Conservation (phyloP, 2,329 filamentous ascomycete genomes). For the Penicillium sp. region DNA sequence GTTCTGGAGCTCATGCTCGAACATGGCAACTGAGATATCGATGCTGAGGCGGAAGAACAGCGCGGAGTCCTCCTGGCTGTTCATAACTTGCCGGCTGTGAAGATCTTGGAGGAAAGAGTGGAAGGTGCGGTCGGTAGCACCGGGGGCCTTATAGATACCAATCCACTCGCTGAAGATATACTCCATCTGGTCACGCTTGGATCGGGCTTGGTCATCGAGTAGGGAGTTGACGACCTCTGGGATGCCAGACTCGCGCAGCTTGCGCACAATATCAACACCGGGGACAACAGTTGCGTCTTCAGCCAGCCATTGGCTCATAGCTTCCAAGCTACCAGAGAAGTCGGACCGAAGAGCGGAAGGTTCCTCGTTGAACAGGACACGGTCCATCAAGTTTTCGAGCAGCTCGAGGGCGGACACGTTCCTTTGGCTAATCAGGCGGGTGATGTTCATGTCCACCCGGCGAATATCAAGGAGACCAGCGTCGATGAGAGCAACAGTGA, state of each 20-base stretch:
- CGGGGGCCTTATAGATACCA: slow-evolving; percentile 74
- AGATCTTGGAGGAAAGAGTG: slow-evolving; percentile 82
- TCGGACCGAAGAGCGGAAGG: slow-evolving; percentile 80
- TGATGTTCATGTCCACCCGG: slow-evolving; percentile 70
- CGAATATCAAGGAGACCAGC: slow-evolving; percentile 63
- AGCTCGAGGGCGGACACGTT: slow-evolving; percentile 75
- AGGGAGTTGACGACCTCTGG: slow-evolving; percentile 58
- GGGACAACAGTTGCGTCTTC: slow-evolving; percentile 69
- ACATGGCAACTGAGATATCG: slow-evolving; percentile 75
- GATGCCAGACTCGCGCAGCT: slow-evolving; percentile 58
- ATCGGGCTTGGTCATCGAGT: slow-evolving; percentile 58
- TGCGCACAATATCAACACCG: slow-evolving; percentile 71
- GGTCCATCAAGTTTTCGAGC: slow-evolving; percentile 76
- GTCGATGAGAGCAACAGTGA: slow-evolving; percentile 62
- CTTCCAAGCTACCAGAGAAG: slow-evolving; percentile 79
- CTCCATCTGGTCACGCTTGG: slow-evolving; percentile 80
- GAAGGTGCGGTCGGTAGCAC: slow-evolving; percentile 70
- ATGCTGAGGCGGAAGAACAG: slow-evolving; percentile 79
- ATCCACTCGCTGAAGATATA: slow-evolving; percentile 98
- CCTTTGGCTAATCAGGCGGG: slow-evolving; percentile 70
- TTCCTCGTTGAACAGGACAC: slow-evolving; percentile 74
- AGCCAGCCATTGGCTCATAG: slow-evolving; percentile 76
- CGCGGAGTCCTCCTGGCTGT: slow-evolving; percentile 73
- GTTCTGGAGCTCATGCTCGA: slow-evolving; percentile 68
- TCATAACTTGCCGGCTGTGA: slow-evolving; percentile 71